phyloP scores from a whole-genome alignment of 2,329 filamentous ascomycete genomes.

The Leptographium procerum region DNA sequence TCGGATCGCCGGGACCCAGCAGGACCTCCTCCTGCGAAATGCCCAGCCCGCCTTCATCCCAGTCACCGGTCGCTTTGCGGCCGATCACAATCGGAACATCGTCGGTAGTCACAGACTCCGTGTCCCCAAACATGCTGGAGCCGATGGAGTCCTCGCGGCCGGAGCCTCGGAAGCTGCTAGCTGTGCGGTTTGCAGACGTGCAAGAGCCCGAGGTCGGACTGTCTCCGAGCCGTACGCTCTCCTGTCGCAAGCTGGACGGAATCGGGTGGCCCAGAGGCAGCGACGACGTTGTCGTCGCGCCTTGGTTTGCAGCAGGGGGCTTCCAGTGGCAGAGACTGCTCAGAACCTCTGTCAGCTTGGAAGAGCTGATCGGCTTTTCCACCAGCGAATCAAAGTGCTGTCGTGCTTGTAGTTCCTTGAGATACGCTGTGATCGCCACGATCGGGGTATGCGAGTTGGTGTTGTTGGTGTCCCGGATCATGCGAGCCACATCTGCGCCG shows the following conservation, averaged over 20 bases:
- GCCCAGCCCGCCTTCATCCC: slow-evolving; percentile 67
- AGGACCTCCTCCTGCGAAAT: slow-evolving; percentile 54
- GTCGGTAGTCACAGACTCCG: slow-evolving; percentile 66
- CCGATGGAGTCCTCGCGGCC: slow-evolving; percentile 83
- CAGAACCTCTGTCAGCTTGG: slow-evolving; percentile 81
- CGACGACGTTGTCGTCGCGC: slow-evolving; percentile 26
- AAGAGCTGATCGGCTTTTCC: slow-evolving; percentile 90
- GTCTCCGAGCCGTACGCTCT: slow-evolving; percentile 55
- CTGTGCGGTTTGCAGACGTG: slow-evolving; percentile 54
- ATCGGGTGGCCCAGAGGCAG: slow-evolving; percentile 45
- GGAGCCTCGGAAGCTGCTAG: slow-evolving; percentile 65
- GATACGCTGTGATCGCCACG: slow-evolving; percentile 89
- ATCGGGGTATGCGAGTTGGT: slow-evolving; percentile 90
- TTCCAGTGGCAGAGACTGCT: slow-evolving; percentile 90
- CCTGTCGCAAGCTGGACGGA: slow-evolving; percentile 53
- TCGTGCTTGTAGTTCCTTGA: slow-evolving; percentile 91
- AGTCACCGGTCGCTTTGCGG: slow-evolving; percentile 63
- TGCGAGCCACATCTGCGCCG: slow-evolving; percentile 87
- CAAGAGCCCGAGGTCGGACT: slow-evolving; percentile 77
- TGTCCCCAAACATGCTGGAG: slow-evolving; percentile 79
- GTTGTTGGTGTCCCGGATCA: slow-evolving; percentile 96
- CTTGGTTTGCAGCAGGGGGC: slow-evolving; percentile 46
- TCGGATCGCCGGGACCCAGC: slow-evolving; percentile 20
- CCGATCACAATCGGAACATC: slow-evolving; percentile 65
- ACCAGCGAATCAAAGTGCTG: slow-evolving; percentile 94